phyloP scores from a whole-genome alignment of 176 grass and related monocot genomes.

The Oryza punctata region DNA sequence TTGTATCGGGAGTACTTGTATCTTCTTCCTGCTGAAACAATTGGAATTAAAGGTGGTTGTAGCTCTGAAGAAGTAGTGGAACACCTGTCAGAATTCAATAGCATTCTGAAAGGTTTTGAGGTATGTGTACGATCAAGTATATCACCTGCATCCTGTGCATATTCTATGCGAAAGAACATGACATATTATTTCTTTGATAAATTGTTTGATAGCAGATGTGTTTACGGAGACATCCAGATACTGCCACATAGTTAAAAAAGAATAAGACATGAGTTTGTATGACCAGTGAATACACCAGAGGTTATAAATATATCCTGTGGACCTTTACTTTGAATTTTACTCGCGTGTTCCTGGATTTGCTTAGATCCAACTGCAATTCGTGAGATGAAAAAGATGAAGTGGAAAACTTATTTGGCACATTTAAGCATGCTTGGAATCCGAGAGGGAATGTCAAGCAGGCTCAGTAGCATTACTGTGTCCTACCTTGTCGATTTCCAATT shows the following conservation, averaged over 20 bases:
- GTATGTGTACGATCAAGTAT: slow-evolving; percentile 32
- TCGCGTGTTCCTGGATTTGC: not conserved
- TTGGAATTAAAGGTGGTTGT: slow-evolving; percentile 71
- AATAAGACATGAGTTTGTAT: not conserved
- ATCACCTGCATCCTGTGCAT: not conserved
- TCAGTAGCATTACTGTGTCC: not conserved
- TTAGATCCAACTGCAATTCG: not conserved
- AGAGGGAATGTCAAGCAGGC: not conserved
- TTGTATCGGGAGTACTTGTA: slow-evolving; percentile 72
- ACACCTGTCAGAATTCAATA: slow-evolving; percentile 72
- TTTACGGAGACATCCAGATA: not conserved
- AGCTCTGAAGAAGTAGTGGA: slow-evolving; percentile 63
- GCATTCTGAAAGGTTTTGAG: slow-evolving; percentile 78
- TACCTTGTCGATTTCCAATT: not conserved
- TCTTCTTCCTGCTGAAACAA: slow-evolving; percentile 90
- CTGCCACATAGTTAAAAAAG: not conserved
- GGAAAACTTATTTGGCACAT: not conserved
- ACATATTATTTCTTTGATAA: slow-evolving; percentile 2
- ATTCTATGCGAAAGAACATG: slow-evolving; percentile 15
- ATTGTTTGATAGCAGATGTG: not conserved
- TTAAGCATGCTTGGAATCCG: slow-evolving; percentile 8
- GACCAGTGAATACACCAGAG: not conserved
- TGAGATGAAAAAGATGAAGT: not conserved
- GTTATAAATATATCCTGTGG: slow-evolving; percentile 1
- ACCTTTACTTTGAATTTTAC: not conserved